Evolutionary conservation across 768 basidiomycete genomes (phyloP).

Genomic region (Plicaturopsis crispa): DNA sequence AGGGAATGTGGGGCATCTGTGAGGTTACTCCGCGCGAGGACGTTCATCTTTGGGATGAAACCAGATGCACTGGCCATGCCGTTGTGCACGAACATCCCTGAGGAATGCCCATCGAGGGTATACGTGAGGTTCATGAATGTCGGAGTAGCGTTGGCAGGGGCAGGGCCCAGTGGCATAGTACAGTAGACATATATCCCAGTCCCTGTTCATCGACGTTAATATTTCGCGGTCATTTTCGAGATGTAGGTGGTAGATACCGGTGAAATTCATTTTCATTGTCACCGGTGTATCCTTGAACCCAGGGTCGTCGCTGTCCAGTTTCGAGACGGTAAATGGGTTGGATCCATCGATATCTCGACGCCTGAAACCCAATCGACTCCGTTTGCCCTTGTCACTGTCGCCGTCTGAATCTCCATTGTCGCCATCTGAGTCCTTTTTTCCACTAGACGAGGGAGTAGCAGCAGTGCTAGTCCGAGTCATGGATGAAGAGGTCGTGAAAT

Average conservation of each 20-base stretch:
- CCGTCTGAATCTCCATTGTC: constrained; percentile 6
- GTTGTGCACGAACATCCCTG: constrained; percentile 21
- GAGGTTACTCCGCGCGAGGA: constrained; percentile 28
- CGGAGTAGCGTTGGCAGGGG: constrained; percentile 19
- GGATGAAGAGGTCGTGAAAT: constrained; percentile 6
- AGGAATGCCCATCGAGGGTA: constrained; percentile 28
- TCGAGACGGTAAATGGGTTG: constrained; percentile 5
- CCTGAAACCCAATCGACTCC: constrained; percentile 3
- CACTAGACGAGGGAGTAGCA: too few species aligned
- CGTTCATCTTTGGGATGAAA: constrained; percentile 25
- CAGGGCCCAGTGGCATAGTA: constrained; percentile 23
- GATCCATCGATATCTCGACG: constrained; percentile 2
- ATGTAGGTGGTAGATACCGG: constrained; percentile 21
- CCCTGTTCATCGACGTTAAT: constrained; percentile 21
- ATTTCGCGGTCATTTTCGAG: not conserved
- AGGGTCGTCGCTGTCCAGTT: constrained; percentile 21
- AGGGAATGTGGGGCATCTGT: constrained; percentile 33
- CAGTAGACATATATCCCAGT: constrained; percentile 41
- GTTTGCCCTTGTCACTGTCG: constrained; percentile 7
- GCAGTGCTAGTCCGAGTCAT: not conserved
- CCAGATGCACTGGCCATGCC: constrained; percentile 17
- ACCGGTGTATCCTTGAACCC: constrained; percentile 23
- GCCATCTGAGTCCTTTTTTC: too few species aligned
- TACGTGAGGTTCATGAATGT: constrained; percentile 37
- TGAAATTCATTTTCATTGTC: constrained; percentile 34